These are phyloP conservation scores for Arctium lappa DNA, from an alignment of 129 eudicot species.

Conservation along the genomic window DNA sequence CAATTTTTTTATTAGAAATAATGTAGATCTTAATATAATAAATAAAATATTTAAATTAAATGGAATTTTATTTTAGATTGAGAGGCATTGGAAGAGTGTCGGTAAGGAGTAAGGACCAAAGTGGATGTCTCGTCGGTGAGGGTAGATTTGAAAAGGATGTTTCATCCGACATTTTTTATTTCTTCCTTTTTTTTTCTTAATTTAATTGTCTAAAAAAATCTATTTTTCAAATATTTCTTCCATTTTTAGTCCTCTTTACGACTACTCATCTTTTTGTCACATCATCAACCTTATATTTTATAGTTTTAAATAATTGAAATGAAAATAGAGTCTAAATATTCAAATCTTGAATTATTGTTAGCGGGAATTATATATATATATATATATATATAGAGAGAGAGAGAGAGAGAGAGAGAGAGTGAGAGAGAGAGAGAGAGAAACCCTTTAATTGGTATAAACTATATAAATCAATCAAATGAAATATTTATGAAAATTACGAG, in stretches of 20 bases:
- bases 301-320: background rate
- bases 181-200: background rate
- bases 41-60: background rate
- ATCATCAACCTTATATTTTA: background rate
- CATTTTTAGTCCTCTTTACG: background rate
- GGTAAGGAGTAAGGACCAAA: conserved; percentile 23
- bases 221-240: conserved; percentile 3
- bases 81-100: conserved; percentile 25
- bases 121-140: conserved; percentile 37
- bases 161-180: conserved; percentile 22
- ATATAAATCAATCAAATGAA: no score
- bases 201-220: background rate
- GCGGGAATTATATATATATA: background rate
- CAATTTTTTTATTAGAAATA: background rate
- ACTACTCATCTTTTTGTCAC: background rate
- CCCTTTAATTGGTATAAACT: no score
- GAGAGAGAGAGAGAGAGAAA: no score
- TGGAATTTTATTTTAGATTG: background rate
- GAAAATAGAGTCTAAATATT: background rate
- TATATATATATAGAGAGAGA: no score
- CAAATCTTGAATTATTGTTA: background rate
- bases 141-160: conserved; percentile 28
- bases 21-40: background rate
- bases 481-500: no score
- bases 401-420: no score